phyloP scores from a whole-genome alignment of 768 basidiomycete species.

The Hericium alpestre region DNA sequence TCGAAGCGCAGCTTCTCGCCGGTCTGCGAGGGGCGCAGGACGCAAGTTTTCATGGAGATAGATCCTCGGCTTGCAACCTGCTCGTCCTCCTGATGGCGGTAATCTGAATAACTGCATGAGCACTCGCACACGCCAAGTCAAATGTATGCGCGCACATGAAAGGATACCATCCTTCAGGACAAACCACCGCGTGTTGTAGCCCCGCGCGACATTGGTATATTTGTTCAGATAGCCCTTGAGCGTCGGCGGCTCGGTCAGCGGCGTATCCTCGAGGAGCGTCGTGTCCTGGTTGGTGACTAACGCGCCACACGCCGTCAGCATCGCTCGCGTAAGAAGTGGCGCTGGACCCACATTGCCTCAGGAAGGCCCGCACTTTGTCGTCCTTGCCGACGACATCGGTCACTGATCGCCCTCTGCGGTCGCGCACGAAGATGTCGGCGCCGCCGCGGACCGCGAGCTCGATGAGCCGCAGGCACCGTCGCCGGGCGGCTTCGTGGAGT shows the following conservation, averaged over 20 bases:
- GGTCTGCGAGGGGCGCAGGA: constrained; percentile 41
- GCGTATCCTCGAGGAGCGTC: constrained; percentile 44
- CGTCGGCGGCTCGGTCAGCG: constrained; percentile 41
- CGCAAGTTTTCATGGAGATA: constrained; percentile 76
- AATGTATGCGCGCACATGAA: constrained; percentile 49
- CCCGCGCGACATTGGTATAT: constrained; percentile 85
- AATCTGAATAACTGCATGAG: constrained; percentile 34
- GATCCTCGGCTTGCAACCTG: constrained; percentile 75
- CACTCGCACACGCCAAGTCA: background rate
- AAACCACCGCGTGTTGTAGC: constrained; percentile 87
- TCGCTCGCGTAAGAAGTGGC: background rate
- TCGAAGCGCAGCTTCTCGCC: constrained; percentile 71
- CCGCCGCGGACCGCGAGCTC: constrained; percentile 80
- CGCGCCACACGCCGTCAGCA: background rate
- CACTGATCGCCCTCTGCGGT: constrained; percentile 58
- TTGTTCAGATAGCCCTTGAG: constrained; percentile 80
- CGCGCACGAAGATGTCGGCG: constrained; percentile 81
- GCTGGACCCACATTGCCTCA: constrained; percentile 63
- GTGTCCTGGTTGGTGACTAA: constrained; percentile 75
- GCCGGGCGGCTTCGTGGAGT: constrained; percentile 77
- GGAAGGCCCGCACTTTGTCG: constrained; percentile 70
- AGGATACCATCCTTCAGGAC: constrained; percentile 76
- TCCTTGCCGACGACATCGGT: constrained; percentile 66
- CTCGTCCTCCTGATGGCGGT: constrained; percentile 86
- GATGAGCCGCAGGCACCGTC: constrained; percentile 71